Evolutionary conservation across 768 basidiomycete species (phyloP), one percentile per base, ranked within the genome.

Genomic region (Coprinopsis marcescibilis): DNA sequence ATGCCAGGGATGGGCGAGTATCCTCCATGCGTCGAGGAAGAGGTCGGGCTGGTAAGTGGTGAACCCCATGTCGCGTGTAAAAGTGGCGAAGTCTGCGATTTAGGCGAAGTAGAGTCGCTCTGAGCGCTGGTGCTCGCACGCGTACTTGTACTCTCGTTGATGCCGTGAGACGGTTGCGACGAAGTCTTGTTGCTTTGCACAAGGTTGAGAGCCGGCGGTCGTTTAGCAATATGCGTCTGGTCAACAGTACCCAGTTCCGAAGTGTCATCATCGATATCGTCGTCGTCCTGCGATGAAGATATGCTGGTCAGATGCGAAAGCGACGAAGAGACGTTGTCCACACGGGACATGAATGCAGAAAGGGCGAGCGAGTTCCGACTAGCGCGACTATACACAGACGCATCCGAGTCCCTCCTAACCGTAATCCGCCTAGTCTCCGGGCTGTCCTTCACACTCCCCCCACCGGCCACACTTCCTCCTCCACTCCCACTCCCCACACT

Each of bases 1-100:
- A 32, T 8, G 29, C 8, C 29, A 8, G 8, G 8, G 8, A 32
- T 32, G 29, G 8, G 8, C 29, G n/a, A 8, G 8, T n/a, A 32
- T 32, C 29, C n/a, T n/a, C 41, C 27, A 34, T 61, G 61, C 11
- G 67, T 68, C 3, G 58, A 58, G n/a, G n/a, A n/a, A n/a, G n/a
- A n/a, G n/a, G n/a, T n/a, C n/a, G n/a, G n/a, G n/a, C n/a, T n/a
- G n/a, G n/a, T n/a, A 1, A 62, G 38, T 0, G 68, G 63, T 20
- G 67, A 64, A 3, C 60, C 67, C 69, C 68, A 72, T 5, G 56
- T 62, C 17, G 71, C 70, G 47, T 71, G 68, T 1, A 70, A 57
- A 11, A 72, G 61, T 0, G 69, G 69, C 3, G 69, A 65, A 32
- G 56, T 32, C 29, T 32, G 29, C 8, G 8, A 8, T n/a, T 32